phyloP scores from a whole-genome alignment of 2,329 filamentous ascomycete genomes.

The Arthrinium puccinioides region DNA sequence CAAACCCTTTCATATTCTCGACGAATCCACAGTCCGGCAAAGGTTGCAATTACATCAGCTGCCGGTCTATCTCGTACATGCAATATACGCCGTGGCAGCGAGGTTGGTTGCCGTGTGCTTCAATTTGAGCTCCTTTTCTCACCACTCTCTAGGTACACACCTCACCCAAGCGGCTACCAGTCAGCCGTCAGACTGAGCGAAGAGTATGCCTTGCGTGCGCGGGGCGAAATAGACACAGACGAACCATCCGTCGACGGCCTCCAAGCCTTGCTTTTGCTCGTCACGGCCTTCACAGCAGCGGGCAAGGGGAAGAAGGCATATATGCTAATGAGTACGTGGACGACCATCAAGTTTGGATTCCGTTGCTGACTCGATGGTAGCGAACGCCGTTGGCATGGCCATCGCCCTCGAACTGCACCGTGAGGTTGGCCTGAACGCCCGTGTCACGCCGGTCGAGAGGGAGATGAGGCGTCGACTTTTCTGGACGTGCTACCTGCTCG shows the following conservation, averaged over 20 bases:
- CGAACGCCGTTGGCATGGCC: constrained; percentile 73
- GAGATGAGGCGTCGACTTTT: constrained; percentile 76
- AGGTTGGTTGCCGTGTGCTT: constrained; percentile 36
- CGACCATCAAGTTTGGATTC: neutral
- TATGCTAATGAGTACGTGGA: constrained; percentile 66
- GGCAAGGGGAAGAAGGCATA: constrained; percentile 80
- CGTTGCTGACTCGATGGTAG: constrained; percentile 37
- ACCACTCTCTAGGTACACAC: constrained; percentile 51
- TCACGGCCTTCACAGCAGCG: constrained; percentile 67
- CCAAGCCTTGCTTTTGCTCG: constrained; percentile 68
- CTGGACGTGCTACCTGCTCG: constrained; percentile 83
- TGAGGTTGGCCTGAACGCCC: constrained; percentile 58
- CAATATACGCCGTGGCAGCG: constrained; percentile 55
- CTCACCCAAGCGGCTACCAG: constrained; percentile 59
- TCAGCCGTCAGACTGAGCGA: constrained; percentile 62
- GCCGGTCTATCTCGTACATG: constrained; percentile 43
- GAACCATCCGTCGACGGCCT: constrained; percentile 73
- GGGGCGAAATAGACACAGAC: constrained; percentile 67
- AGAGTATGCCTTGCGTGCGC: constrained; percentile 64
- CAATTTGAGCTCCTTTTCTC: constrained; percentile 9
- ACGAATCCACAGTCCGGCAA: constrained; percentile 69
- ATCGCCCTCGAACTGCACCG: constrained; percentile 75
- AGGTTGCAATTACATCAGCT: constrained; percentile 63
- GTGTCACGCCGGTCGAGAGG: constrained; percentile 59
- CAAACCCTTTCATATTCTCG: constrained; percentile 75